A percentile compares a stretch with the other conserved stretches of the same genome.
phyloP scores from a whole-genome alignment of 176 grass and related monocot genomes.

The sorghum (Sorghum bicolor) region DNA sequence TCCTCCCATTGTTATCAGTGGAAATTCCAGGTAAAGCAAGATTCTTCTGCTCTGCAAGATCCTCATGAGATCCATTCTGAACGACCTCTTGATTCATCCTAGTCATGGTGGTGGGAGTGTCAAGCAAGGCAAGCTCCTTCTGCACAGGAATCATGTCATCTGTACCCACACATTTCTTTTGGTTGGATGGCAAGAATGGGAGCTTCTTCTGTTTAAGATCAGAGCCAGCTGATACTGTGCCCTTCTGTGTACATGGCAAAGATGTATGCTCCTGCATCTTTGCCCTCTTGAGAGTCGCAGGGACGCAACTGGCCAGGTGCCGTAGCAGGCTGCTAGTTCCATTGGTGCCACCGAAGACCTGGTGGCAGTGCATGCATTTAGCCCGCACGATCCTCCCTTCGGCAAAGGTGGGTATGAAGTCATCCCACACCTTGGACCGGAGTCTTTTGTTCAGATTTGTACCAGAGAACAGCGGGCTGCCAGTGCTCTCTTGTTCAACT shows the following conservation, averaged over 20 bases:
- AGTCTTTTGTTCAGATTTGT: conserved; percentile 2
- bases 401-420: not conserved
- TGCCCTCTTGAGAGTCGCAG: not conserved
- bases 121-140: not conserved
- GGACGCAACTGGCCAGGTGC: conserved; percentile 2
- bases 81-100: not conserved
- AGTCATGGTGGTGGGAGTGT: not conserved
- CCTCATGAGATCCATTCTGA: not conserved
- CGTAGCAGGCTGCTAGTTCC: conserved; percentile 23
- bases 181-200: not conserved
- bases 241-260: not conserved
- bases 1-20: not conserved
- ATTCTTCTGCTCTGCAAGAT: conserved; percentile 1
- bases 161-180: conserved; percentile 3
- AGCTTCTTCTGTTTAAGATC: conserved; percentile 29
- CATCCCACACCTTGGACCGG: conserved; percentile 3
- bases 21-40: not conserved
- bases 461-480: not conserved
- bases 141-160: not conserved
- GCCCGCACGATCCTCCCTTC: not conserved
- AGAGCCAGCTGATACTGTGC: not conserved
- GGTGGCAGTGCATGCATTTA: conserved; percentile 12
- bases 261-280: not conserved
- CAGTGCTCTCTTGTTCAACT: not conserved
- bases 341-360: not conserved